Conservation (phyloP, 805 yeast species). For the Candida corydali region DNA sequence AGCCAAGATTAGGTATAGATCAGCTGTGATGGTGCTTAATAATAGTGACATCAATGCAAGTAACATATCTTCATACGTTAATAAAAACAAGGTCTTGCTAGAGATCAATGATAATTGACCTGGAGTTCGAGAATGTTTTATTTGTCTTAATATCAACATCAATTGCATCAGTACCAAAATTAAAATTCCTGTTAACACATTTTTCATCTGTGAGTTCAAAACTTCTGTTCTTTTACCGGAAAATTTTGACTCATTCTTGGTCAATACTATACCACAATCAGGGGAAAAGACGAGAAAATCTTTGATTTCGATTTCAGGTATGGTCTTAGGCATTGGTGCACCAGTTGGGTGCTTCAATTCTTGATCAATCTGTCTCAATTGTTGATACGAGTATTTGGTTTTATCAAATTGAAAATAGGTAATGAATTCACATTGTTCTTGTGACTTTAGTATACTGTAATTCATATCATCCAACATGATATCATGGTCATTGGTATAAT, state of each 20-base stretch:
- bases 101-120: conserved; percentile 74
- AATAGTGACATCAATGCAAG: conserved; percentile 60
- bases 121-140: conserved; percentile 71
- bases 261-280: conserved; percentile 70
- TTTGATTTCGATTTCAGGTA: conserved; percentile 55
- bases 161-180: conserved; percentile 48
- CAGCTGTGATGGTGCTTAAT: conserved; percentile 50
- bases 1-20: conserved; percentile 61
- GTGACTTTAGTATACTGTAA: conserved; percentile 25
- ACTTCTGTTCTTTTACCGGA: conserved; percentile 61
- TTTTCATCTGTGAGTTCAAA: conserved; percentile 30
- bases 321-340: conserved; percentile 51
- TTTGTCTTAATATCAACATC: conserved; percentile 59
- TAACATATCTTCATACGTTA: conserved; percentile 71
- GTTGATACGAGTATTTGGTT: conserved; percentile 48
- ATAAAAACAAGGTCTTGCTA: conserved; percentile 46
- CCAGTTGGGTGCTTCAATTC: conserved; percentile 77
- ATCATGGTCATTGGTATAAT: conserved; percentile 39
- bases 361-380: conserved; percentile 61
- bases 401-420: conserved; percentile 64
- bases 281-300: conserved; percentile 76
- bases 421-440: conserved; percentile 64
- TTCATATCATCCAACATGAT: conserved; percentile 36
- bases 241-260: conserved; percentile 15
- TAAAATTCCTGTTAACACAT: conserved; percentile 41